Conservation (phyloP, 225 moss, liverwort and hornwort species). For the Marchantia paleacea region DNA sequence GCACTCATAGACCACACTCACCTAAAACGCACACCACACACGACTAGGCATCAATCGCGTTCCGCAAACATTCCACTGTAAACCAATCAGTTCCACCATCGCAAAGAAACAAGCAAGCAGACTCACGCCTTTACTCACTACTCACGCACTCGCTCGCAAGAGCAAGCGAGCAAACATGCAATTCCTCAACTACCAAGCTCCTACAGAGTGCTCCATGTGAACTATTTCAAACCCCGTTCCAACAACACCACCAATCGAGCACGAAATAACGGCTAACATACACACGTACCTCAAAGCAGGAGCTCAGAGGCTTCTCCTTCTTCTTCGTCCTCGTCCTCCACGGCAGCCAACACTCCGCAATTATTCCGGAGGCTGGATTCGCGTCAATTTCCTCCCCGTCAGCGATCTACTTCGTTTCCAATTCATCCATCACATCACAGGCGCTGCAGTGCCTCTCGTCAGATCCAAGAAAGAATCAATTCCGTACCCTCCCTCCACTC, state of each 20-base stretch:
- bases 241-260: neutral
- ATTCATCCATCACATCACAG: constrained; percentile 1
- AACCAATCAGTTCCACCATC: neutral
- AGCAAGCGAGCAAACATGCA: neutral
- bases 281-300: neutral
- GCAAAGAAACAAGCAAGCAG: neutral
- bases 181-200: constrained; percentile 1
- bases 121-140: neutral
- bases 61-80: too few relatives aligned
- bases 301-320: too few relatives aligned
- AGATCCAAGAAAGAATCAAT: neutral
- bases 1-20: constrained; percentile 18
- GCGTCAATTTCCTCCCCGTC: constrained; percentile 6
- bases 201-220: neutral
- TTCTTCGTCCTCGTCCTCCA: neutral
- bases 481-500: neutral
- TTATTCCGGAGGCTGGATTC: constrained; percentile 4
- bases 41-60: neutral
- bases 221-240: neutral
- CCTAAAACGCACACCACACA: constrained; percentile 7
- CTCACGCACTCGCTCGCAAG: neutral
- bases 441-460: neutral
- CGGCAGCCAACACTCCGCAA: neutral
- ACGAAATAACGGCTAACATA: neutral
- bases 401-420: neutral